Conservation (phyloP, 208 protist genomes). For the Leishmania arabica region DNA sequence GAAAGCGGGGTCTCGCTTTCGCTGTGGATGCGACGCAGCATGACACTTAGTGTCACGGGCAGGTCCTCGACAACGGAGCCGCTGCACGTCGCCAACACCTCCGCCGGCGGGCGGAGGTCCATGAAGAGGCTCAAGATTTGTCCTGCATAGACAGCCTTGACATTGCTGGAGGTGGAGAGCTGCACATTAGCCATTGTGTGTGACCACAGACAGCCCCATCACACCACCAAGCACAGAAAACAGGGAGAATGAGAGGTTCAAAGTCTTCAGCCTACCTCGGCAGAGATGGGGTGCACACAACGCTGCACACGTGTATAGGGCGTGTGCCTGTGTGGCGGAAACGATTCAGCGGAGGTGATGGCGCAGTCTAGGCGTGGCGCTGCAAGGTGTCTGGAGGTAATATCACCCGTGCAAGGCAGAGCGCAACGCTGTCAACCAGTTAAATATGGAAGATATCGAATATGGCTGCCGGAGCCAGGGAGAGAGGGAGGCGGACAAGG, state of each 20-base stretch:
- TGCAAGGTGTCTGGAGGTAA: neutral
- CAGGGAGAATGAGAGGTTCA: neutral
- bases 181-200: neutral
- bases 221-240: neutral
- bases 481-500: neutral
- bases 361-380: neutral
- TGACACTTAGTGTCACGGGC: slow-evolving; percentile 14
- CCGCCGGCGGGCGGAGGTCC: slow-evolving; percentile 7
- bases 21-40: slow-evolving; percentile 3
- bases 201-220: neutral
- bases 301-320: neutral
- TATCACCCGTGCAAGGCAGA: neutral
- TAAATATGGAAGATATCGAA: neutral
- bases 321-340: neutral
- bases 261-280: neutral
- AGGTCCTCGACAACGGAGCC: slow-evolving; percentile 21
- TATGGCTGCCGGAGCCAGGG: neutral
- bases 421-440: neutral
- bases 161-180: slow-evolving; percentile 19
- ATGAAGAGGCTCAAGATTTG: slow-evolving; percentile 30
- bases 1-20: neutral
- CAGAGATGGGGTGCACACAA: neutral
- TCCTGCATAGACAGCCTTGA: slow-evolving; percentile 23
- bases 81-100: slow-evolving; percentile 13
- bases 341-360: neutral